Conservation (phyloP, 495 filamentous ascomycete species). For the Daldinia grandis region DNA sequence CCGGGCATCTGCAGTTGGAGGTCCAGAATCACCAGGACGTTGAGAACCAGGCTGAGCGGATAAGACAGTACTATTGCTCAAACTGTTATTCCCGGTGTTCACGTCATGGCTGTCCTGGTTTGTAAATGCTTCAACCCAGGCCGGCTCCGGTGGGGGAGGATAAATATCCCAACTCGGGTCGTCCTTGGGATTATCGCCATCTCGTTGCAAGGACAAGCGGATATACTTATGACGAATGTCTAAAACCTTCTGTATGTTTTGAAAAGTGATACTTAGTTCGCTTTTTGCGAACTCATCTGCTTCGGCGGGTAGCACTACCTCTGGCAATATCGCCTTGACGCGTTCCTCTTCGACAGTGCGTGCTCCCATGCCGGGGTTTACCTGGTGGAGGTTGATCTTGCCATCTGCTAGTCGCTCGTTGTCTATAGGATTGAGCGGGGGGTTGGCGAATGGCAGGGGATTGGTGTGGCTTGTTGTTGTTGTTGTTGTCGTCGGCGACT, state of each 20-base stretch:
- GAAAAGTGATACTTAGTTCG: slow-evolving; percentile 84
- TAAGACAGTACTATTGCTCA: slow-evolving; percentile 64
- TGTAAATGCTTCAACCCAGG: slow-evolving; percentile 76
- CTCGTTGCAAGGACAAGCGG: slow-evolving; percentile 80
- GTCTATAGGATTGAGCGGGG: too few species aligned
- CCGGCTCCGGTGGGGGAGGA: slow-evolving; percentile 86
- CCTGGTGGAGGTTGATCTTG: too few species aligned
- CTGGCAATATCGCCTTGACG: slow-evolving; percentile 26
- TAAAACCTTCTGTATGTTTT: slow-evolving; percentile 82
- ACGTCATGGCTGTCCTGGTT: slow-evolving; percentile 47
- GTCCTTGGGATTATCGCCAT: slow-evolving; percentile 86
- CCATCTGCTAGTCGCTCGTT: too few species aligned
- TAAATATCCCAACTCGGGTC: slow-evolving; percentile 86
- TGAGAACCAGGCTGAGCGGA: slow-evolving; percentile 40
- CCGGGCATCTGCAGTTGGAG: slow-evolving; percentile 29
- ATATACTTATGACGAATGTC: slow-evolving; percentile 92
- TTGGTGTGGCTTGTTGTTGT: too few species aligned
- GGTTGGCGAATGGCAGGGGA: too few species aligned
- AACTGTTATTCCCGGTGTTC: slow-evolving; percentile 57
- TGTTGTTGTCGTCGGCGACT: too few species aligned
- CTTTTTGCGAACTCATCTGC: too few species aligned
- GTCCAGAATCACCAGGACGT: slow-evolving; percentile 21
- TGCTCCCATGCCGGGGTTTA: too few species aligned
- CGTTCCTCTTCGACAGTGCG: too few species aligned
- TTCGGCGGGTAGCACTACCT: slow-evolving; percentile 25